Percentiles rank a stretch among this genome's conserved stretches.
Conservation (phyloP, 2,329 filamentous ascomycete species). For the Orbilia oligospora region DNA sequence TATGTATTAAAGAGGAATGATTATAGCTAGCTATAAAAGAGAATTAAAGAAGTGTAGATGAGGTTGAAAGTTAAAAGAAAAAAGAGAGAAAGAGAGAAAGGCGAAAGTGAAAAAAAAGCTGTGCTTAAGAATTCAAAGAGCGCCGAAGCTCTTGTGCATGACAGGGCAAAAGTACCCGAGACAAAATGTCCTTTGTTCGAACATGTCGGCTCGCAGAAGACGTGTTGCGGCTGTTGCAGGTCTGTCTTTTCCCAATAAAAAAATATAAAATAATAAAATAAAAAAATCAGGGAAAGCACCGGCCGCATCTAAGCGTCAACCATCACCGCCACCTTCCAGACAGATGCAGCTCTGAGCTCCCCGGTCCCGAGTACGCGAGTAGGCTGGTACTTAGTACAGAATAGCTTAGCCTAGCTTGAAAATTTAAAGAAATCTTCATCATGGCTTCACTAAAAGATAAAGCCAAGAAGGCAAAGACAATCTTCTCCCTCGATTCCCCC, state of each 20-base stretch:
- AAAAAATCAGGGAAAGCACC: conserved; percentile 5
- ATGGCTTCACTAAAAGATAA: conserved; percentile 57
- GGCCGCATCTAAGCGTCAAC: conserved; percentile 47
- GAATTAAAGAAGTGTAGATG: neutral
- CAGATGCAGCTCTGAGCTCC: neutral
- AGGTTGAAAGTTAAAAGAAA: neutral
- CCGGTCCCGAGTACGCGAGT: neutral
- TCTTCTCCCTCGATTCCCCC: conserved; percentile 51
- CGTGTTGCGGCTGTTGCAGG: conserved; percentile 29
- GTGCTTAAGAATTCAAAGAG: neutral
- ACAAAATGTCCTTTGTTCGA: too few relatives aligned
- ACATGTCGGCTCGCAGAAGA: neutral
- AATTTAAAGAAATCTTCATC: neutral
- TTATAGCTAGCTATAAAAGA: neutral
- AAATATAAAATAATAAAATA: too few relatives aligned
- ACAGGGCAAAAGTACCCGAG: conserved; percentile 7
- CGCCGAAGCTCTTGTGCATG: neutral
- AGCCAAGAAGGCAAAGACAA: conserved; percentile 48
- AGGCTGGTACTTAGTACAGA: too few relatives aligned
- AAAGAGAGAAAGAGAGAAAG: neutral
- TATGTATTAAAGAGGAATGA: neutral
- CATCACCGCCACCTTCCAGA: neutral
- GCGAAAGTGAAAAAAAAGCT: neutral
- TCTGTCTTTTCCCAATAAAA: neutral
- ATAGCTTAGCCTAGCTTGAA: too few relatives aligned